Percentiles rank a stretch among this genome's conserved stretches.
These are phyloP conservation scores for Eimeria necatrix DNA, from an alignment of 169 alveolate species.

Conservation along the genomic window DNA sequence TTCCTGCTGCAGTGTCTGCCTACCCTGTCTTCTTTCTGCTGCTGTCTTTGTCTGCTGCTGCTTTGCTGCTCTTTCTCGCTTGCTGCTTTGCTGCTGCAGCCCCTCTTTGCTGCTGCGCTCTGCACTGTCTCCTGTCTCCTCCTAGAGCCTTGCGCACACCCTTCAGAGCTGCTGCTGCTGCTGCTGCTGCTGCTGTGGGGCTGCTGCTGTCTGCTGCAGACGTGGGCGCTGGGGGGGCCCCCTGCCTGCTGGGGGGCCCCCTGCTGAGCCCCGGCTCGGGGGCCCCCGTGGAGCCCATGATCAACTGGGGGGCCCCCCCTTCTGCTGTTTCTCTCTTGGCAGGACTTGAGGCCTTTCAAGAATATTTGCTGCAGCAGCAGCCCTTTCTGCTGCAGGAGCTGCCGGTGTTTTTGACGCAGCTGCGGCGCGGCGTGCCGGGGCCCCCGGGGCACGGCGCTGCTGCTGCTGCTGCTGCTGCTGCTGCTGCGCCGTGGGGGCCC, in stretches of 20 bases:
- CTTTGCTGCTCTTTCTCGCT: neutral
- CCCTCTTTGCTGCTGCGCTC: neutral
- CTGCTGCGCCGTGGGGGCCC: constrained; percentile 45
- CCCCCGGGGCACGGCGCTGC: constrained; percentile 34
- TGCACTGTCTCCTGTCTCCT: neutral
- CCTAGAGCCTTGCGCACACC: neutral
- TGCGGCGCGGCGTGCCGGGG: neutral
- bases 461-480: constrained; percentile 32
- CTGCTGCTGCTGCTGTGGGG: neutral
- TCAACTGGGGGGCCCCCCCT: constrained; percentile 77
- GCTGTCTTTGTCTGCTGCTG: neutral
- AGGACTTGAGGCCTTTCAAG: constrained; percentile 64
- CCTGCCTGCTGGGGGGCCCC: neutral
- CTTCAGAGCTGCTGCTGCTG: constrained; percentile 1
- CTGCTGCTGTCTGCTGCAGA: neutral
- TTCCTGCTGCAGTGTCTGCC: no score
- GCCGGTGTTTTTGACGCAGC: constrained; percentile 30
- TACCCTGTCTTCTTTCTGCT: neutral
- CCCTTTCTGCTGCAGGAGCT: constrained; percentile 76
- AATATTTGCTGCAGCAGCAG: constrained; percentile 33
- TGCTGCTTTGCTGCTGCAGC: neutral
- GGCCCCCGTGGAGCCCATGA: constrained; percentile 29
- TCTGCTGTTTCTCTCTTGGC: constrained; percentile 39
- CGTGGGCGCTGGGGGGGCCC: constrained; percentile 14
- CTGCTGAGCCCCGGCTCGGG: neutral